These are phyloP conservation scores for Raddia guianensis DNA, from an alignment of 176 grass and related monocot species.

Conservation along the genomic window DNA sequence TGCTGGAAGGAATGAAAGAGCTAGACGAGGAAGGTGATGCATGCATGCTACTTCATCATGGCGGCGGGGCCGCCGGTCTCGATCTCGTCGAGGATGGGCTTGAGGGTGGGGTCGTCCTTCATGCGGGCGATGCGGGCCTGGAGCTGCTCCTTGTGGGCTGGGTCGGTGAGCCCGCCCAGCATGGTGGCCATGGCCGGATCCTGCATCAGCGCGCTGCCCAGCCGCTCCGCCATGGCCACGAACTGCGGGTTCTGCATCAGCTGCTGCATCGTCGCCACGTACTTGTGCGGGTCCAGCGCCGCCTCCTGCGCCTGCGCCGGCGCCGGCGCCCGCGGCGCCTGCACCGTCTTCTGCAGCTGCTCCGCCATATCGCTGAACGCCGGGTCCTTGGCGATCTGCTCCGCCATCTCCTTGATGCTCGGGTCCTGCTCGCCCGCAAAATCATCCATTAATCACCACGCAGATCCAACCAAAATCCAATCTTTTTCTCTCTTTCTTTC, in stretches of 20 bases:
- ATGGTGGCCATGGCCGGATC: slow-evolving; percentile 79
- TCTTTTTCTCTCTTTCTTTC: too few relatives aligned
- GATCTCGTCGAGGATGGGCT: slow-evolving; percentile 96
- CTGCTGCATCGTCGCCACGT: slow-evolving; percentile 93
- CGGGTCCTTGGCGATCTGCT: slow-evolving; percentile 95
- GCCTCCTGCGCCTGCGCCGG: slow-evolving; percentile 10
- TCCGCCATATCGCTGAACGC: slow-evolving; percentile 91
- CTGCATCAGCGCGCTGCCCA: slow-evolving; percentile 95
- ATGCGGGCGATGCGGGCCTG: slow-evolving; percentile 76
- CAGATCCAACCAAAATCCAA: not conserved
- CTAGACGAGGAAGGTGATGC: too few relatives aligned
- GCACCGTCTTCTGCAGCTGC: slow-evolving; percentile 90
- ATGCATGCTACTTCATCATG: slow-evolving; percentile 80
- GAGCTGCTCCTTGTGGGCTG: slow-evolving; percentile 71
- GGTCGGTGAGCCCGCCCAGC: slow-evolving; percentile 79
- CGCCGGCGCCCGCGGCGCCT: slow-evolving; percentile 35
- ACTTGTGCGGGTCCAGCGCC: slow-evolving; percentile 77
- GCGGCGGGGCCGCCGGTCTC: slow-evolving; percentile 78
- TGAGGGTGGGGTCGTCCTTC: slow-evolving; percentile 81
- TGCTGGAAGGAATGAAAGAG: not conserved
- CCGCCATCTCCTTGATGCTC: slow-evolving; percentile 94
- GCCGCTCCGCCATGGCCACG: slow-evolving; percentile 79
- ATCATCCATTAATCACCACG: not conserved
- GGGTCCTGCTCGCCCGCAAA: slow-evolving; percentile 53
- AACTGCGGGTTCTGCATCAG: slow-evolving; percentile 97